Conservation (phyloP, 371 early-diverging fungal genomes). For the Chytridiales sp. region DNA sequence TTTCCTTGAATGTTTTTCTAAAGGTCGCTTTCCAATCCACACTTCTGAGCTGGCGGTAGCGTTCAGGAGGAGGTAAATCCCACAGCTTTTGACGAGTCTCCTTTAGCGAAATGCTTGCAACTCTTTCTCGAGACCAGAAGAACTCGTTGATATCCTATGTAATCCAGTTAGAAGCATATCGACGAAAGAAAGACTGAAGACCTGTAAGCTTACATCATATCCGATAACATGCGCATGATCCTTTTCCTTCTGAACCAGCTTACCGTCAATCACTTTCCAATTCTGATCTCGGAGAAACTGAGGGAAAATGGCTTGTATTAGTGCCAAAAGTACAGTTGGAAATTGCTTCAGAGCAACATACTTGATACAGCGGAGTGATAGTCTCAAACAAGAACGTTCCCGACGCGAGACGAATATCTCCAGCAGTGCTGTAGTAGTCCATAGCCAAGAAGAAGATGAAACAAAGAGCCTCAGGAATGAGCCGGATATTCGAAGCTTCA, state of each 20-base stretch:
- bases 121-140: constrained; percentile 76
- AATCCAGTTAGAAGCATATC: constrained; percentile 1
- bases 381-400: constrained; percentile 60
- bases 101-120: constrained; percentile 60
- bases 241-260: constrained; percentile 55
- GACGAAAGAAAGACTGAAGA: not conserved
- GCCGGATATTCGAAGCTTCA: constrained; percentile 79
- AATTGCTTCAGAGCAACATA: constrained; percentile 6
- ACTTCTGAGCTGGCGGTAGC: constrained; percentile 63
- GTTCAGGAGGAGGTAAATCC: constrained; percentile 61
- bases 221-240: constrained; percentile 81
- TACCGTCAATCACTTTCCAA: constrained; percentile 50
- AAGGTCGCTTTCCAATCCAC: constrained; percentile 74
- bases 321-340: not conserved
- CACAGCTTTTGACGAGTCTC: constrained; percentile 57
- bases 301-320: constrained; percentile 6
- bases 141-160: constrained; percentile 85
- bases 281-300: constrained; percentile 73
- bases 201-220: constrained; percentile 50
- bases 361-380: constrained; percentile 71
- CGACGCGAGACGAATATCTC: not conserved
- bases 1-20: constrained; percentile 84
- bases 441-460: constrained; percentile 79
- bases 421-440: constrained; percentile 43
- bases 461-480: constrained; percentile 73